These are phyloP conservation scores for Chrysanthemum lavandulifolium DNA, from an alignment of 129 eudicot genomes.

Conservation along the genomic window DNA sequence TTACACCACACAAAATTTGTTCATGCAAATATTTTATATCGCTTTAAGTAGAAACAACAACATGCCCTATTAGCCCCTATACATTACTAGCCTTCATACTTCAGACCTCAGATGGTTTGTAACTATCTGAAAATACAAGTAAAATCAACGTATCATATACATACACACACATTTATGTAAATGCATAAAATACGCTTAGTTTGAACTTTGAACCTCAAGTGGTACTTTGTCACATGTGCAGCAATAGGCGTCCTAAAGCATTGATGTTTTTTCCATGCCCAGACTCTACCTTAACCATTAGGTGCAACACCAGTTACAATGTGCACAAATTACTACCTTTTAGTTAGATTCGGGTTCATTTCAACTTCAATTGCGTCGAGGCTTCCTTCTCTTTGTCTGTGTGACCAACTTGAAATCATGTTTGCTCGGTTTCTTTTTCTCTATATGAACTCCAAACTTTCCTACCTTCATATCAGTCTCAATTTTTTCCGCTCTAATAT, in stretches of 20 bases:
- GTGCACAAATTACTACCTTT: not conserved
- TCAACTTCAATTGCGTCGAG: not conserved
- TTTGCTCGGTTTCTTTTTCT: not conserved
- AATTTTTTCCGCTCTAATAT: not conserved
- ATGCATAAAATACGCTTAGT: not conserved
- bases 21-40: too few species aligned
- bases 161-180: not conserved
- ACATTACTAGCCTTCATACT: too few species aligned
- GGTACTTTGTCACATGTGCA: too few species aligned
- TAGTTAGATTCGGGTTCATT: not conserved
- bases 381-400: constrained; percentile 1
- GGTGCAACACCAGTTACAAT: not conserved
- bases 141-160: not conserved
- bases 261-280: too few species aligned
- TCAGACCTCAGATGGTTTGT: too few species aligned
- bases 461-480: not conserved
- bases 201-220: too few species aligned
- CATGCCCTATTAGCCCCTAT: too few species aligned
- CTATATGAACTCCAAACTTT: constrained; percentile 21
- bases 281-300: too few species aligned
- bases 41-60: too few species aligned
- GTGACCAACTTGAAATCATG: constrained; percentile 5
- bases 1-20: too few species aligned
- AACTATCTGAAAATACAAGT: too few species aligned
- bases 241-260: too few species aligned